Percentiles rank a stretch among this genome's conserved stretches.
Conservation (phyloP, 2,329 filamentous ascomycete species). For the Alternaria sp. region DNA sequence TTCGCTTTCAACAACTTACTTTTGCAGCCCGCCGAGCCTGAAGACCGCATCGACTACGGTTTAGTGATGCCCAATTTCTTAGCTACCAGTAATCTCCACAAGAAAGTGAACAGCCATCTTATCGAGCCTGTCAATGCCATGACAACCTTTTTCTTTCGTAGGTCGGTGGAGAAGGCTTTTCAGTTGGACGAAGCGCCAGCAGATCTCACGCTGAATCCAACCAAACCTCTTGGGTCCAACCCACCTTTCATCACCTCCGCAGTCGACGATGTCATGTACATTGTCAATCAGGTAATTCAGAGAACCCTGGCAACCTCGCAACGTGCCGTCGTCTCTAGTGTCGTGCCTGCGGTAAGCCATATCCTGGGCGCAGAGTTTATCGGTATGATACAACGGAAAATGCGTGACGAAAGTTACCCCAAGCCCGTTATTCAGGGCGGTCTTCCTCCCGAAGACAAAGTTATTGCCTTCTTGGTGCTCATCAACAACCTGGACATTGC, state of each 20-base stretch:
- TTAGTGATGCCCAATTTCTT: constrained; percentile 78
- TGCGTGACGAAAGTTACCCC: constrained; percentile 95
- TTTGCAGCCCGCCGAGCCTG: constrained; percentile 40
- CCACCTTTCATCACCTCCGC: constrained; percentile 93
- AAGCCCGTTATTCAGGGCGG: constrained; percentile 79
- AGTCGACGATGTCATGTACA: constrained; percentile 99
- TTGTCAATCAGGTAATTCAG: constrained; percentile 90
- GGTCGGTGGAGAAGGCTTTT: constrained; percentile 97
- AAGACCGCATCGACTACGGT: constrained; percentile 64
- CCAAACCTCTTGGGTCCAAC: constrained; percentile 75
- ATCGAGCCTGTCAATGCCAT: constrained; percentile 86
- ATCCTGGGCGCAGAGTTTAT: constrained; percentile 91
- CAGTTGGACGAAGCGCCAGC: constrained; percentile 89
- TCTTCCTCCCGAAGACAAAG: constrained; percentile 85
- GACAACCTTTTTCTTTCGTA: constrained; percentile 95
- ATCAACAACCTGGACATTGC: constrained; percentile 96
- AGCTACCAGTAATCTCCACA: constrained; percentile 78
- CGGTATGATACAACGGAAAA: constrained; percentile 96
- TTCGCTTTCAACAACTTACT: constrained; percentile 23
- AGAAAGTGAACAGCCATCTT: constrained; percentile 79
- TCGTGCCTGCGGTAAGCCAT: constrained; percentile 79
- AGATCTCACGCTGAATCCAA: constrained; percentile 79
- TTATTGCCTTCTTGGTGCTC: constrained; percentile 88
- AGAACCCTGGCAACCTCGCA: constrained; percentile 88
- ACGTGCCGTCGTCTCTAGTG: constrained; percentile 76